These are phyloP conservation scores for Amanita inopinata DNA, from an alignment of 768 basidiomycete genomes.

Conservation along the genomic window DNA sequence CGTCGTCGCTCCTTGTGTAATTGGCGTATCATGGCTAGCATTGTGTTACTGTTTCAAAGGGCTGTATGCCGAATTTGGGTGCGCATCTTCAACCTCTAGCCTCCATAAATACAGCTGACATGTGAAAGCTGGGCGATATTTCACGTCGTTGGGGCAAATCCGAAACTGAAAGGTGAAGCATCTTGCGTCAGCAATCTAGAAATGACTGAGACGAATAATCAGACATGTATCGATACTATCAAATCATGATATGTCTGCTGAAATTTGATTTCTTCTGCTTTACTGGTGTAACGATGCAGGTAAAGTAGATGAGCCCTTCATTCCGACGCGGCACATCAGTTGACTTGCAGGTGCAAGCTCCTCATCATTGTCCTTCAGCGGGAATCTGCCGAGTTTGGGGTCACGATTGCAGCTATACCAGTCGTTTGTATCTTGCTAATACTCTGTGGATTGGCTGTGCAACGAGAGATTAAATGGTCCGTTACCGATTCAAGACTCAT, in stretches of 20 bases:
- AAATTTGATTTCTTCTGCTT: conserved; percentile 91
- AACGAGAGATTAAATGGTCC: conserved; percentile 74
- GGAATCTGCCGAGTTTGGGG: conserved; percentile 66
- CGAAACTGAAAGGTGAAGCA: conserved; percentile 66
- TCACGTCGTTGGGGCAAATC: conserved; percentile 81
- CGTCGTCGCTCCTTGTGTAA: conserved; percentile 62
- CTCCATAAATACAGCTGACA: neutral
- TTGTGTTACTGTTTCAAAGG: conserved; percentile 61
- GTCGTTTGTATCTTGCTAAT: conserved; percentile 61
- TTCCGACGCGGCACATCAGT: neutral
- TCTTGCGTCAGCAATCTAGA: neutral
- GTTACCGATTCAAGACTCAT: conserved; percentile 13
- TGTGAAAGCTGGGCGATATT: conserved; percentile 75
- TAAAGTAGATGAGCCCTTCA: conserved; percentile 12
- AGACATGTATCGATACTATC: conserved; percentile 88
- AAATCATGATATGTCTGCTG: conserved; percentile 78
- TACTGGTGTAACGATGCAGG: conserved; percentile 84
- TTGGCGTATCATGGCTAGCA: conserved; percentile 54
- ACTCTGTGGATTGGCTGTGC: conserved; percentile 59
- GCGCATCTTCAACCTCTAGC: conserved; percentile 10
- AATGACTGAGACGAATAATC: conserved; percentile 10
- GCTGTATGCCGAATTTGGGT: conserved; percentile 82
- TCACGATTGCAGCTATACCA: conserved; percentile 79
- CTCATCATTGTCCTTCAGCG: conserved; percentile 64
- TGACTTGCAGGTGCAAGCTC: conserved; percentile 36